phyloP scores from a whole-genome alignment of 108 stramenopile species.

The Cyclotella choctawhatcheeana region DNA sequence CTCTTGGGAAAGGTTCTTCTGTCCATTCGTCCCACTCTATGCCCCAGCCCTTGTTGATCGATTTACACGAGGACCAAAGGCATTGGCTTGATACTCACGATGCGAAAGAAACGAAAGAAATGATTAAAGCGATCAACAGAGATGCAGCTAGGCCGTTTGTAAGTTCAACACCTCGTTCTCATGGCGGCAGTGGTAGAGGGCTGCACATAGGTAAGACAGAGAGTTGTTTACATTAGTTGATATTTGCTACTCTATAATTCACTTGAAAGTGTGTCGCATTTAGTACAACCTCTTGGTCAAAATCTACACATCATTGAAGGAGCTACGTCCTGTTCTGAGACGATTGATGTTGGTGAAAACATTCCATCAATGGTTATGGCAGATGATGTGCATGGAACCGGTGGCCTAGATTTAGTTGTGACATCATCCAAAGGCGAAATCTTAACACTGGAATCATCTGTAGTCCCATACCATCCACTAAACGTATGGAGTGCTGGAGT shows the following conservation, averaged over 20 bases:
- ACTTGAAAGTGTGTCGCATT: neutral
- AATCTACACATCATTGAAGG: slow-evolving; percentile 76
- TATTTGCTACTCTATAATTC: too few relatives aligned
- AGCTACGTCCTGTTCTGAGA: slow-evolving; percentile 76
- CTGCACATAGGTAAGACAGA: slow-evolving; percentile 66
- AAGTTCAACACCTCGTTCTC: slow-evolving; percentile 39
- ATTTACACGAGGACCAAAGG: slow-evolving; percentile 72
- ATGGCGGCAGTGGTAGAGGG: slow-evolving; percentile 69
- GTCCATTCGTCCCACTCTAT: slow-evolving; percentile 43
- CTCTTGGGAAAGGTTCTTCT: slow-evolving; percentile 48
- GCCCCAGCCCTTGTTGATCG: slow-evolving; percentile 71
- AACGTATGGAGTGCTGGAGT: slow-evolving; percentile 85
- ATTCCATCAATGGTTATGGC: slow-evolving; percentile 78
- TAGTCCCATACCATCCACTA: slow-evolving; percentile 74
- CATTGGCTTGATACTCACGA: slow-evolving; percentile 58
- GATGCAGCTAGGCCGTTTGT: slow-evolving; percentile 27
- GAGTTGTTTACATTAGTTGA: neutral
- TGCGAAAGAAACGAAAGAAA: slow-evolving; percentile 20
- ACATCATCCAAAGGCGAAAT: slow-evolving; percentile 76
- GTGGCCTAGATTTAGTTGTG: slow-evolving; percentile 73
- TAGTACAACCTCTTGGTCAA: slow-evolving; percentile 67
- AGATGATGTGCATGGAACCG: slow-evolving; percentile 86
- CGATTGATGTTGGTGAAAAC: slow-evolving; percentile 68
- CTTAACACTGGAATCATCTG: slow-evolving; percentile 71
- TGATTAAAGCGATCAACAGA: slow-evolving; percentile 41